These are phyloP conservation scores for Penicillium sp. DNA, from an alignment of 2,329 filamentous ascomycete species.

Conservation along the genomic window DNA sequence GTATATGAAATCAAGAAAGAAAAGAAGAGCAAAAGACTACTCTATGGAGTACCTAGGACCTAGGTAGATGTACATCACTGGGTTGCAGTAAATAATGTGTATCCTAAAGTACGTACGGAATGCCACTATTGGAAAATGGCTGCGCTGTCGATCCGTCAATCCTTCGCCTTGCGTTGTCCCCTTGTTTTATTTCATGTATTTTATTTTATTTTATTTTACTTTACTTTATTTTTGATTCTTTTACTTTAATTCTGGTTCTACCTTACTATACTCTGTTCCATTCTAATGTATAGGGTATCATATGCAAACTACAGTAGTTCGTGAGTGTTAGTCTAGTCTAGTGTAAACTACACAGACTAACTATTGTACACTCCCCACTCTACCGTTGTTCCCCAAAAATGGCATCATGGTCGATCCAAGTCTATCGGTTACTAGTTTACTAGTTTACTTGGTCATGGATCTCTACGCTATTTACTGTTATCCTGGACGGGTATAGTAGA, in stretches of 20 bases:
- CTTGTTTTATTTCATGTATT: background rate
- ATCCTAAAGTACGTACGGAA: conserved; percentile 22
- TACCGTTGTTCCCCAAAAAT: conserved; percentile 2
- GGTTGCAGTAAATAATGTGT: background rate
- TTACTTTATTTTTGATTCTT: background rate
- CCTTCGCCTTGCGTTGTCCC: conserved; percentile 29
- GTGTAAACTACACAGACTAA: too few relatives aligned
- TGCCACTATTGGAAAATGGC: conserved; percentile 38
- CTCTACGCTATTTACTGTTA: conserved; percentile 4
- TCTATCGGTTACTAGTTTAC: conserved; percentile 33
- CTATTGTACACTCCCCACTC: background rate
- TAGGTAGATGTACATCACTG: too few relatives aligned
- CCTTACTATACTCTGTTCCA: background rate
- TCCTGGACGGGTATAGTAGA: too few relatives aligned
- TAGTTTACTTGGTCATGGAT: too few relatives aligned
- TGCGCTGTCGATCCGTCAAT: conserved; percentile 35
- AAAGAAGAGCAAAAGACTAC: too few relatives aligned
- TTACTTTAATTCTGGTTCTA: background rate
- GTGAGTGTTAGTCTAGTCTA: too few relatives aligned
- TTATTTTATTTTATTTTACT: background rate
- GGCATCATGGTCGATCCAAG: conserved; percentile 34
- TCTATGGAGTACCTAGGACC: too few relatives aligned
- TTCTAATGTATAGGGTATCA: conserved; percentile 7
- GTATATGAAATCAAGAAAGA: too few relatives aligned
- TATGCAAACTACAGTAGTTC: too few relatives aligned